A percentile compares a stretch with the other conserved stretches of the same genome.
These are phyloP conservation scores for Auxenochlorella pyrenoidosa DNA, from an alignment of 139 green algal species.

Conservation along the genomic window DNA sequence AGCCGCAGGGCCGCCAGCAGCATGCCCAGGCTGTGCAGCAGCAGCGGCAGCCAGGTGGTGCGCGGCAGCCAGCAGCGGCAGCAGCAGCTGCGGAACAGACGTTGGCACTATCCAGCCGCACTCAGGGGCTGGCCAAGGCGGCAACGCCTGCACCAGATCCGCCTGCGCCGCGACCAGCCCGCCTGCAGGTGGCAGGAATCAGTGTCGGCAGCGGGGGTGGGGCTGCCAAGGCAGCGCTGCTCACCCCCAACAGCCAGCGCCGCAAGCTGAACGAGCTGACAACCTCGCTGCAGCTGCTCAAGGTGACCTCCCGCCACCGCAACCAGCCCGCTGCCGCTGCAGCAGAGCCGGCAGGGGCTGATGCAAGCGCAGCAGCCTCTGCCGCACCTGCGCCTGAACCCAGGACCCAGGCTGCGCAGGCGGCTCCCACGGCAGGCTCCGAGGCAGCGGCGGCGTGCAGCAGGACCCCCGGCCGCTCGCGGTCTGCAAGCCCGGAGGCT, in stretches of 20 bases:
- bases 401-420: not conserved
- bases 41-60: not conserved
- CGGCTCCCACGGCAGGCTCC: not conserved
- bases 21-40: not conserved
- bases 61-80: not conserved
- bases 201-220: not conserved
- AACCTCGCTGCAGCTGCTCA: slow-evolving; percentile 7
- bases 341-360: not conserved
- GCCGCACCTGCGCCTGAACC: not conserved
- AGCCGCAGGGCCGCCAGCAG: not conserved
- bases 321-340: not conserved
- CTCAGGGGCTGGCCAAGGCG: not conserved
- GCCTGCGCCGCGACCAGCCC: not conserved
- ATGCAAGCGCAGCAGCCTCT: not conserved
- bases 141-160: not conserved
- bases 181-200: not conserved
- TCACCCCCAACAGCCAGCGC: slow-evolving; percentile 22
- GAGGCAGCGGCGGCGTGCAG: not conserved
- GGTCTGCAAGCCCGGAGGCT: not conserved
- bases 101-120: not conserved
- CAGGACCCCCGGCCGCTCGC: not conserved
- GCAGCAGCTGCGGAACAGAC: not conserved
- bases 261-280: slow-evolving; percentile 29
- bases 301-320: slow-evolving; percentile 16
- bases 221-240: not conserved